Evolutionary conservation across 2,329 filamentous ascomycete genomes (phyloP), one percentile per base, ranked within the genome.

Genomic region (Didymella exigua): DNA sequence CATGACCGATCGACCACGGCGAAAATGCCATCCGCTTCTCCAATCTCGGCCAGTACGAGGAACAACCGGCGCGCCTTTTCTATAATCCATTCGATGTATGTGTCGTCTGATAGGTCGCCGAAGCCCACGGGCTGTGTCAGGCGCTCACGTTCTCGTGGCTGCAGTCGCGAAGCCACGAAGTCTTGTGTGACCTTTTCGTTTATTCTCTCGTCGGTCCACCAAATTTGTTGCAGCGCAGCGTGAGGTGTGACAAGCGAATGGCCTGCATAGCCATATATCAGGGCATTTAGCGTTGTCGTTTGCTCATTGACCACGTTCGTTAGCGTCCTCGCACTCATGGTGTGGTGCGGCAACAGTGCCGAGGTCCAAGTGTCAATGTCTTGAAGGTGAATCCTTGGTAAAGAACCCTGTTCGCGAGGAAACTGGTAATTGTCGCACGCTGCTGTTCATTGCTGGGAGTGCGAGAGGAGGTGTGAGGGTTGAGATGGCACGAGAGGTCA

Each of bases 51-150:
- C 23, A 92, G 78, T 33, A 90, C 86, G 41, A 93, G 78, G 66
- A 91, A 92, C 33, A 91, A 79, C 41, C 86, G 82, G 66, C 86
- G 87, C 6, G 87, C 86, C 63, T 87, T 87, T 50, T 84, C 78
- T 41, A 89, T 77, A 53, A 92, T 90, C 87, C 89, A 91, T 69
- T 91, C 88, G 79, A 89, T 86, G 70, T 92, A 92, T 1, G 88
- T 91, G 59, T 87, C 84, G 71, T 90, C 86, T 4, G 88, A 91
- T 52, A 85, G 70, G 63, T 86, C 86, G 26, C 88, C 88, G 71
- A 90, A 91, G 11, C 79, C 83, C 41, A 90, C 77, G 8, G 85
- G 84, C 34, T 78, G 78, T 66, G 88, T 82, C 41, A 93, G 77
- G 49, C 83, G 83, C 50, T 82, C 79, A 61, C 85, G 79, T 72